Evolutionary conservation across 371 early-diverging fungal genomes (phyloP).

Genomic region (Rhizopus stolonifer): DNA sequence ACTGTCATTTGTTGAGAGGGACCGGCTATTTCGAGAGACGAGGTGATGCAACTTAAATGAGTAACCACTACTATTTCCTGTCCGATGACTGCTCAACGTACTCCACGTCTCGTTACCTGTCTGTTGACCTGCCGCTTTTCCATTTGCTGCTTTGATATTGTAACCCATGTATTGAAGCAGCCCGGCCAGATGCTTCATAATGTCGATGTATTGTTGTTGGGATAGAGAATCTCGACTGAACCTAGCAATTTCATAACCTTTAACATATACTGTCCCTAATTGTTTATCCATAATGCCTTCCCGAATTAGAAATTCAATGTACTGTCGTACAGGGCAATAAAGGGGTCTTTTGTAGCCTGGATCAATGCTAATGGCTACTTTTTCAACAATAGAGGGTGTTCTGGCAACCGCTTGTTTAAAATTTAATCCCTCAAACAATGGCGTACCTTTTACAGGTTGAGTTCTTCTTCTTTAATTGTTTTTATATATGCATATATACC

Average conservation of each 20-base stretch:
- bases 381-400: slow-evolving; percentile 63
- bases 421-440: slow-evolving; percentile 54
- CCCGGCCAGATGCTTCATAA: slow-evolving; percentile 49
- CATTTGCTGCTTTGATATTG: slow-evolving; percentile 18
- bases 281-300: slow-evolving; percentile 44
- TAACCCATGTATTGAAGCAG: slow-evolving; percentile 50
- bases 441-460: slow-evolving; percentile 36
- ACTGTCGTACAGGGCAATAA: slow-evolving; percentile 56
- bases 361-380: slow-evolving; percentile 48
- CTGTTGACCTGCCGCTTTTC: slow-evolving; percentile 5
- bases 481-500: slow-evolving; percentile 23
- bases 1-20: slow-evolving; percentile 10
- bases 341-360: slow-evolving; percentile 45
- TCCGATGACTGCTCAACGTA: slow-evolving; percentile 6
- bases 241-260: slow-evolving; percentile 60
- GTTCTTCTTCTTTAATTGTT: not conserved
- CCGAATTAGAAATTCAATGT: slow-evolving; percentile 55
- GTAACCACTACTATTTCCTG: not conserved
- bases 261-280: slow-evolving; percentile 51
- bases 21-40: slow-evolving; percentile 20
- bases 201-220: slow-evolving; percentile 39
- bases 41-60: slow-evolving; percentile 9
- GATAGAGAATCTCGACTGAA: slow-evolving; percentile 42
- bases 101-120: not conserved
- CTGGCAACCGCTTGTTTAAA: slow-evolving; percentile 65